These are phyloP conservation scores for Pouteria glomerata DNA, from an alignment of 148 eudicot species.

Conservation along the genomic window DNA sequence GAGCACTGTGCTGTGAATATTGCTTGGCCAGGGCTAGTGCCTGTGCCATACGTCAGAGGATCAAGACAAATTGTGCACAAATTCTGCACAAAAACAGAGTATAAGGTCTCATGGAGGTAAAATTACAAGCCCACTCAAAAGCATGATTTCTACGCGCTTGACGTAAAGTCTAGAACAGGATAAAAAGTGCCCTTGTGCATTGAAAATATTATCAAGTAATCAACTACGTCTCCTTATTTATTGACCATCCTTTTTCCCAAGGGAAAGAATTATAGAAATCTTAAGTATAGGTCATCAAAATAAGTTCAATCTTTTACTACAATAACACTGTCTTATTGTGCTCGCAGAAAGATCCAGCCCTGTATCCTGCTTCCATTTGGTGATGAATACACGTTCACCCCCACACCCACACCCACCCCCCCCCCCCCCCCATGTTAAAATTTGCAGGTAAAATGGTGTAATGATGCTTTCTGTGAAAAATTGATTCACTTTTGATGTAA, in stretches of 20 bases:
- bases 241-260: not conserved
- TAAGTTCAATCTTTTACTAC: not conserved
- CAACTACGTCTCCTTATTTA: not conserved
- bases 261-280: not conserved
- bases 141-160: conserved; percentile 6
- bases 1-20: conserved; percentile 86
- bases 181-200: not conserved
- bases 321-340: not conserved
- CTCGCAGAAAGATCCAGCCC: not conserved
- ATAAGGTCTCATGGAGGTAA: conserved; percentile 9
- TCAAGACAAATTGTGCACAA: conserved; percentile 79
- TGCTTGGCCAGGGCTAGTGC: conserved; percentile 64
- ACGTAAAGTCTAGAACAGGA: not conserved
- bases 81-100: conserved; percentile 35
- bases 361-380: not conserved
- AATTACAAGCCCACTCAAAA: not conserved
- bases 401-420: no score
- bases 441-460: not conserved
- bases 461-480: not conserved
- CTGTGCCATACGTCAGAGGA: conserved; percentile 43
- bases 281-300: not conserved
- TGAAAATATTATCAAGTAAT: not conserved
- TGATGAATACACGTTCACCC: not conserved
- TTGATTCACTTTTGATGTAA: not conserved
- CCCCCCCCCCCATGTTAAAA: no score